Evolutionary conservation across 139 green algal genomes (phyloP).

Genomic region (Eudorina sp.): DNA sequence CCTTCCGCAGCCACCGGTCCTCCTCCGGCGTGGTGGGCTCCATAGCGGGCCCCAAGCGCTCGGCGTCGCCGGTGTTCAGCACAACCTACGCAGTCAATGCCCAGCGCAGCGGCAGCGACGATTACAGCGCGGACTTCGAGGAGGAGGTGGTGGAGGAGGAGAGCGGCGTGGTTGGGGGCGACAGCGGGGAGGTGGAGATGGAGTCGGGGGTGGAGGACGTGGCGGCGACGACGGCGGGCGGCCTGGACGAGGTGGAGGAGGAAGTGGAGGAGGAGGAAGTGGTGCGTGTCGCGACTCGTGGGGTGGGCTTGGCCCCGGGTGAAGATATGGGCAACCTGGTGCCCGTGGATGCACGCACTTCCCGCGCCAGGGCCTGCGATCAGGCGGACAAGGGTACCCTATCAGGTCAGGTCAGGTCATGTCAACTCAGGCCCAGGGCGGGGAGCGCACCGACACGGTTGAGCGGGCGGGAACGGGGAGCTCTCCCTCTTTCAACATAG

Average conservation of each 20-base stretch:
- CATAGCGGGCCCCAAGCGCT: neutral
- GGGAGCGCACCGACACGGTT: no score
- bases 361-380: no score
- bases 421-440: no score
- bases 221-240: neutral
- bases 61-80: neutral
- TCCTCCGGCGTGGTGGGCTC: neutral
- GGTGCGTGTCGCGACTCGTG: neutral
- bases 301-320: no score
- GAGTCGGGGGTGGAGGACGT: neutral
- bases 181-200: neutral
- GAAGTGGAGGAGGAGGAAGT: slow-evolving; percentile 3
- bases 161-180: neutral
- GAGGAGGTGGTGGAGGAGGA: slow-evolving; percentile 25
- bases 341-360: no score
- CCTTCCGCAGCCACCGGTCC: neutral
- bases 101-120: neutral
- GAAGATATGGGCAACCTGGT: no score
- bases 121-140: slow-evolving; percentile 6
- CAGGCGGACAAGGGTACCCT: no score
- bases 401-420: no score
- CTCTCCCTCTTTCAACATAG: no score
- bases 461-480: no score
- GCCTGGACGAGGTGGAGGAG: neutral
- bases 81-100: neutral